phyloP scores from a whole-genome alignment of 2,329 filamentous ascomycete species.

The Furcasterigmium sp. region DNA sequence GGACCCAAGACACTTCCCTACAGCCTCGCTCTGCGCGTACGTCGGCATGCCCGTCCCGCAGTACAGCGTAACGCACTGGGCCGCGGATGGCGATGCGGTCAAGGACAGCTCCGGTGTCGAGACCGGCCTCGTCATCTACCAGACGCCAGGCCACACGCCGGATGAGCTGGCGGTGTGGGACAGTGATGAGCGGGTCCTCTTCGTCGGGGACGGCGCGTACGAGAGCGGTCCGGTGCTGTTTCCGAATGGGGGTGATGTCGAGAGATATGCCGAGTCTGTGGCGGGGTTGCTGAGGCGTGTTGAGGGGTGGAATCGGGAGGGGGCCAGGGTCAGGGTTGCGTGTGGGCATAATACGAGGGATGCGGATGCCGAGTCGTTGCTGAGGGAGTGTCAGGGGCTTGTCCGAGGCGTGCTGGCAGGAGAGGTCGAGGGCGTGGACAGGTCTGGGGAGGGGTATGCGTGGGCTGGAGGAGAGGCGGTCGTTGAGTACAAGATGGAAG shows the following conservation, averaged over 20 bases:
- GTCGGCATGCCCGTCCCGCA: constrained; percentile 27
- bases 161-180: constrained; percentile 40
- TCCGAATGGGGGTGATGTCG: constrained; percentile 11
- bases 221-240: constrained; percentile 20
- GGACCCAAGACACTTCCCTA: constrained; percentile 25
- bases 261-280: constrained; percentile 10
- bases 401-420: neutral
- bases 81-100: constrained; percentile 27
- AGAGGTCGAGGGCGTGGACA: neutral
- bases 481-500: neutral
- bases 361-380: neutral
- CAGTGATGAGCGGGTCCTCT: constrained; percentile 32
- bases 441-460: neutral
- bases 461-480: neutral
- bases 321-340: neutral
- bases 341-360: neutral
- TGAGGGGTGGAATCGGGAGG: constrained; percentile 8
- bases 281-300: constrained; percentile 8
- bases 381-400: neutral
- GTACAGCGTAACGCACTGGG: constrained; percentile 35
- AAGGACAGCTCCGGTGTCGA: constrained; percentile 11
- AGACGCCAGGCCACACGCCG: constrained; percentile 41
- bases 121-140: constrained; percentile 33
- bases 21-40: constrained; percentile 33
- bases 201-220: constrained; percentile 41